Percentiles rank a stretch among this genome's conserved stretches.
These are phyloP conservation scores for Blastobotrys arbuscula DNA, from an alignment of 1,139 yeast species.

Conservation along the genomic window DNA sequence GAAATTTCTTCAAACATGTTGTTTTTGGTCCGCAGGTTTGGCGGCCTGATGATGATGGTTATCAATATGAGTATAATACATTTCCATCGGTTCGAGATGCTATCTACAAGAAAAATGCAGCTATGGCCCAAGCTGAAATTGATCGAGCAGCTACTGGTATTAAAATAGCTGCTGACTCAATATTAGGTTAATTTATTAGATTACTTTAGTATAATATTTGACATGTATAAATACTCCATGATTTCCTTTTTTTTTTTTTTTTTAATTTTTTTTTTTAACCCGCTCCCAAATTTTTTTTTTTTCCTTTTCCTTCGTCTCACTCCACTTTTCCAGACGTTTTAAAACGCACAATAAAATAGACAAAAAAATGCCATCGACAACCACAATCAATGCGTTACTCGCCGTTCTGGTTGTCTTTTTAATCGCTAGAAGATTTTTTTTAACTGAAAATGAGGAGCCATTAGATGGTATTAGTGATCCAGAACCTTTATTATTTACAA, in stretches of 20 bases:
- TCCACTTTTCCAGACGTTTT: background rate
- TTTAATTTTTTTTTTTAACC: background rate
- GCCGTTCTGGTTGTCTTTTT: conserved; percentile 13
- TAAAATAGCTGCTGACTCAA: background rate
- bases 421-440: conserved; percentile 16
- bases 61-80: conserved; percentile 50
- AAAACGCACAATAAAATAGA: background rate
- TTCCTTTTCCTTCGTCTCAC: background rate
- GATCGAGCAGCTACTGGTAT: background rate
- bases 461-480: conserved; percentile 21
- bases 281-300: background rate
- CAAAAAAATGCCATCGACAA: background rate
- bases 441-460: conserved; percentile 14
- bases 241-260: background rate
- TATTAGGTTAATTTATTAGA: background rate
- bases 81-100: conserved; percentile 76
- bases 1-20: conserved; percentile 65
- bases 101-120: conserved; percentile 31
- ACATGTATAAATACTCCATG: background rate
- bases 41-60: conserved; percentile 43
- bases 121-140: conserved; percentile 2
- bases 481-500: conserved; percentile 68
- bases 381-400: conserved; percentile 13
- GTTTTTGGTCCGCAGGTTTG: conserved; percentile 65
- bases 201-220: too few relatives aligned